Evolutionary conservation across 441 rosid species (phyloP).

Genomic region (Euphorbia schlechtendalii): DNA sequence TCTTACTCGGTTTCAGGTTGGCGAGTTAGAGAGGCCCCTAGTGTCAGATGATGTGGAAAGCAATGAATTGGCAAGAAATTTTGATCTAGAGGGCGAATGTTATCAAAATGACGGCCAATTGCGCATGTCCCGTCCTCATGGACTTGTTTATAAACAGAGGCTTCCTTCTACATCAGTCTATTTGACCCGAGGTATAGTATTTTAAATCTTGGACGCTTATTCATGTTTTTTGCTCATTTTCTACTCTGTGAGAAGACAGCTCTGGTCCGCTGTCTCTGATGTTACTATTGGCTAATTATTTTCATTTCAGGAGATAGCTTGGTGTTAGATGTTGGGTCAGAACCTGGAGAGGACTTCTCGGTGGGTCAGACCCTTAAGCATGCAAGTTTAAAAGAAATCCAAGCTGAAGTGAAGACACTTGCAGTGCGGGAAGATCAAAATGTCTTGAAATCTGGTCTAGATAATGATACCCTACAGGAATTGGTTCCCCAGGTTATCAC

Average conservation of each 20-base stretch:
- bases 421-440: slow-evolving; percentile 31
- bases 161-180: slow-evolving; percentile 44
- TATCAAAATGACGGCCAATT: slow-evolving; percentile 56
- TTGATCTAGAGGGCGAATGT: slow-evolving; percentile 70
- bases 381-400: slow-evolving; percentile 26
- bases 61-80: slow-evolving; percentile 47
- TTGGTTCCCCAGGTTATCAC: slow-evolving; percentile 27
- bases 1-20: slow-evolving; percentile 31
- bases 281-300: background rate
- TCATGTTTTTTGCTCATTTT: slow-evolving; percentile 19
- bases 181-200: slow-evolving; percentile 35
- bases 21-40: slow-evolving; percentile 74
- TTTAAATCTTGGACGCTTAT: background rate
- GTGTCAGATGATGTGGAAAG: slow-evolving; percentile 46
- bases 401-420: slow-evolving; percentile 38
- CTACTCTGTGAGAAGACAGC: background rate
- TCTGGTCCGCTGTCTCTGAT: background rate
- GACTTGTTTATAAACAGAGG: slow-evolving; percentile 62
- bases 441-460: slow-evolving; percentile 25
- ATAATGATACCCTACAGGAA: slow-evolving; percentile 30
- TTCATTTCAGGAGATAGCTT: slow-evolving; percentile 52
- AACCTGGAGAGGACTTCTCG: slow-evolving; percentile 43
- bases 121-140: slow-evolving; percentile 41
- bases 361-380: slow-evolving; percentile 67
- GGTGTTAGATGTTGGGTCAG: slow-evolving; percentile 53